Base-by-base conservation (phyloP, 805 yeast genomes). In the Wickerhamia fluorescens region DNA sequence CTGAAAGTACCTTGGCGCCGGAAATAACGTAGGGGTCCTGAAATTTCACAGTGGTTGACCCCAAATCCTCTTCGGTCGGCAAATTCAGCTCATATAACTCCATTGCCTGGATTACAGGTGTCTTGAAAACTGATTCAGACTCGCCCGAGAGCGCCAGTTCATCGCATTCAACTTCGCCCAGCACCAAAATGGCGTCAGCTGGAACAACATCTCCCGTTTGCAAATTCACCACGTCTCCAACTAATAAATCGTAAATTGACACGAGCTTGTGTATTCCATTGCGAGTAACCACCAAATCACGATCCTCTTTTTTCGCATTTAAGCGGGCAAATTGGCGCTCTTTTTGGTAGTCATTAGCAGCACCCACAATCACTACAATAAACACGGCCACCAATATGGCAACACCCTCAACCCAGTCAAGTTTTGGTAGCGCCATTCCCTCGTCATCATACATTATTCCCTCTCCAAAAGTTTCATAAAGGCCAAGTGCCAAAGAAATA, bases 361-460 rank as follows among this genome's bases (percentile, higher is more conserved):
- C 92, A 28, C 96, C 95, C 9, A 94, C 98, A 3, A 85, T 40
- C 4, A 89, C 95, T 19, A 92, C 97, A 35, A 92, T 89, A 4
- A 75, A 46, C 14, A 92, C 83, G 13, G 99, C 99, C 4, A 81
- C 81, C 42, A 92, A 73, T 49, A 92, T 92, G 23, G 98, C 99
- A 21, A 88, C 95, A 43, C 99, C 99, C 63, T 92, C 99, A 27
- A 94, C 95, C 96, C 97, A 92, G 46, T 89, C 95, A 18, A 92
- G 94, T 45, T 77, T 73, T 11, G 96, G 96, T 31, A 76, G 53
- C 13, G 74, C 65, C 14, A 74, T 66, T 16, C 95, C 95, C 39
- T 85, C 84, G 5, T 71, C 75, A 52, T 89, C 96, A 44, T 71
- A 72, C 47, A 74, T 75, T 0, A 84, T 66, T 0, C 80, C 87